Conservation (phyloP, 345 rosid species). For the Hypericum perforatum region DNA sequence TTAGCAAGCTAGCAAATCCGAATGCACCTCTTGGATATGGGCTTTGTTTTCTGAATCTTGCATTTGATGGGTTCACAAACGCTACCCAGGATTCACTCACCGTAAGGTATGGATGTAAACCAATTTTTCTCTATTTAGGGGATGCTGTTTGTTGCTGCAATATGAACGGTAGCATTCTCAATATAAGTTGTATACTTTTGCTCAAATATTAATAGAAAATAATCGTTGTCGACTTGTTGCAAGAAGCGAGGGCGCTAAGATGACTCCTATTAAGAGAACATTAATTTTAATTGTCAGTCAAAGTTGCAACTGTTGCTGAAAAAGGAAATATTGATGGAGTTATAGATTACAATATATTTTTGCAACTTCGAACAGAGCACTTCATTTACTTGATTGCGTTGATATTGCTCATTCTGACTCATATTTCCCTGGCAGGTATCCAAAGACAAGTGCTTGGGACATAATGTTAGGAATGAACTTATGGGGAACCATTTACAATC, state of each 20-base stretch:
- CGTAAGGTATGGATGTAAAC: constrained; percentile 37
- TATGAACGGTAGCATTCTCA: too few species aligned
- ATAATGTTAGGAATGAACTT: constrained; percentile 96
- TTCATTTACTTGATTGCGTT: neutral
- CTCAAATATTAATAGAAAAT: too few species aligned
- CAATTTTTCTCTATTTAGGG: neutral
- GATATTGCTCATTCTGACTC: neutral
- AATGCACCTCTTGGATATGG: constrained; percentile 94
- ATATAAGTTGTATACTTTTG: too few species aligned
- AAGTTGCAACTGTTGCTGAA: too few species aligned
- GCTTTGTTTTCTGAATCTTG: constrained; percentile 83
- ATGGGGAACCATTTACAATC: constrained; percentile 89
- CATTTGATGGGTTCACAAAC: constrained; percentile 95
- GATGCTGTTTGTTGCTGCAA: neutral
- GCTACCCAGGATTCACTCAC: constrained; percentile 95
- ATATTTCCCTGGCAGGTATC: constrained; percentile 41
- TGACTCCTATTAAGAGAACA: too few species aligned
- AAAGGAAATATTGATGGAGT: too few species aligned
- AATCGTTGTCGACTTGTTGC: too few species aligned
- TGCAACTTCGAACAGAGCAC: too few species aligned
- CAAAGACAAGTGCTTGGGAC: constrained; percentile 84
- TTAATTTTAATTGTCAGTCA: too few species aligned
- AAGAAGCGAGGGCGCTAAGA: too few species aligned
- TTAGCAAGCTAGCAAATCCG: constrained; percentile 87
- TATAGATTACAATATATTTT: too few species aligned